Evolutionary conservation across 495 filamentous ascomycete genomes (phyloP).

Genomic region (Hyaloscypha bicolor): DNA sequence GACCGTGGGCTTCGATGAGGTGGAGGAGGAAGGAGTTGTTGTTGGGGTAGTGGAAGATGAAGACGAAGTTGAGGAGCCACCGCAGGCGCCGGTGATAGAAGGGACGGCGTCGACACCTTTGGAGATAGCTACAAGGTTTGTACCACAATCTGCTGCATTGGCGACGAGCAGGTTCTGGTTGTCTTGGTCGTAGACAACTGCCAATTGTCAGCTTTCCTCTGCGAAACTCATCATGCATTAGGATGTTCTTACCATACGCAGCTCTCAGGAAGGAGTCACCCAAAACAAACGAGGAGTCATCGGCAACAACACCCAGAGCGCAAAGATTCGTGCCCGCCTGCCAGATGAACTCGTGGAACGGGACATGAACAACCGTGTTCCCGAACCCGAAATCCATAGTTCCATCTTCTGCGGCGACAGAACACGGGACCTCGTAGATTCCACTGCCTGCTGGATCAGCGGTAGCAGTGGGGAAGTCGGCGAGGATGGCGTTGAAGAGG

Average conservation of each 20-base stretch:
- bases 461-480: conserved; percentile 47
- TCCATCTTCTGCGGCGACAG: conserved; percentile 49
- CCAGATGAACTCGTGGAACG: conserved; percentile 68
- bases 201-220: background rate
- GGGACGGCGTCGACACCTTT: conserved; percentile 16
- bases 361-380: conserved; percentile 57
- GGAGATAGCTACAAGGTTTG: conserved; percentile 36
- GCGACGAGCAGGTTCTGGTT: conserved; percentile 28
- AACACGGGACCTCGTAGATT: conserved; percentile 64
- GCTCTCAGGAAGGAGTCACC: conserved; percentile 78
- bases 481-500: conserved; percentile 56
- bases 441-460: conserved; percentile 46
- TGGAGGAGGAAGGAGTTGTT: conserved; percentile 7
- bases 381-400: conserved; percentile 65
- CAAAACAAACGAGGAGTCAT: conserved; percentile 54
- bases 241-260: conserved; percentile 51
- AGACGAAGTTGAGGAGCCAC: background rate
- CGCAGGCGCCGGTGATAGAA: conserved; percentile 12
- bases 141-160: conserved; percentile 41
- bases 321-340: conserved; percentile 43
- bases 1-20: background rate
- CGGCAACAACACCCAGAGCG: conserved; percentile 59
- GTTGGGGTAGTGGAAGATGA: too few relatives aligned
- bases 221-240: too few relatives aligned
- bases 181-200: conserved; percentile 26